Evolutionary conservation across 108 stramenopile species (phyloP).

Genomic region (Nannochloropsis gaditana): DNA sequence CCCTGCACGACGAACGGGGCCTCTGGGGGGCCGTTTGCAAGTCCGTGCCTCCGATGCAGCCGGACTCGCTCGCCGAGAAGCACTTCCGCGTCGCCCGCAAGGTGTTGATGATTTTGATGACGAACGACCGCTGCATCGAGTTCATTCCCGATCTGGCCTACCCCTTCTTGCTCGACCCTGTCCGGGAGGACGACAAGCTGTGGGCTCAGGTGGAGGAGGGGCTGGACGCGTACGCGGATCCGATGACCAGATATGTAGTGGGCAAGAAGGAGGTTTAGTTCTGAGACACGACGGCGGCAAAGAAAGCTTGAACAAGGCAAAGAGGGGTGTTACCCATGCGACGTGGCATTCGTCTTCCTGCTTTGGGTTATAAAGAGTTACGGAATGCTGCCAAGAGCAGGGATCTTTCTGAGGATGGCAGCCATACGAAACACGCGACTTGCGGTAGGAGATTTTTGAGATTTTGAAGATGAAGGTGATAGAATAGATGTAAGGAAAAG

Average conservation of each 20-base stretch:
- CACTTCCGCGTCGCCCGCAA: background rate
- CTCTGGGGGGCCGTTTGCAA: background rate
- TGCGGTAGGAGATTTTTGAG: too few species aligned
- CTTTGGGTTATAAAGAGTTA: too few species aligned
- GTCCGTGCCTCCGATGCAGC: background rate
- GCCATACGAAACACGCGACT: too few species aligned
- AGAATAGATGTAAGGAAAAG: too few species aligned
- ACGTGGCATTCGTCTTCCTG: too few species aligned
- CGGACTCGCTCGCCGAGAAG: background rate
- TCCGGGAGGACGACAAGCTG: background rate
- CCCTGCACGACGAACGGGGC: background rate
- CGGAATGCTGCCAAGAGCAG: too few species aligned
- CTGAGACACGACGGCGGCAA: too few species aligned
- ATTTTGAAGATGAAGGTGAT: too few species aligned
- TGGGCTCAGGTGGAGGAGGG: conserved; percentile 16
- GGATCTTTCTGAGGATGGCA: too few species aligned
- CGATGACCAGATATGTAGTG: background rate
- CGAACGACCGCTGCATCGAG: background rate
- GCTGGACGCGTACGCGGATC: background rate
- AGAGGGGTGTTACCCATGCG: too few species aligned
- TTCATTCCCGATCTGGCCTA: background rate
- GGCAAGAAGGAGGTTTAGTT: background rate
- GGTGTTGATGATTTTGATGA: background rate
- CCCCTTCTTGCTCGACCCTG: conserved; percentile 16
- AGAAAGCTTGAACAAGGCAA: too few species aligned